A percentile compares a stretch with the other conserved stretches of the same genome.
phyloP scores from a whole-genome alignment of 768 basidiomycete genomes.

The Cystofilobasidium capitatum region DNA sequence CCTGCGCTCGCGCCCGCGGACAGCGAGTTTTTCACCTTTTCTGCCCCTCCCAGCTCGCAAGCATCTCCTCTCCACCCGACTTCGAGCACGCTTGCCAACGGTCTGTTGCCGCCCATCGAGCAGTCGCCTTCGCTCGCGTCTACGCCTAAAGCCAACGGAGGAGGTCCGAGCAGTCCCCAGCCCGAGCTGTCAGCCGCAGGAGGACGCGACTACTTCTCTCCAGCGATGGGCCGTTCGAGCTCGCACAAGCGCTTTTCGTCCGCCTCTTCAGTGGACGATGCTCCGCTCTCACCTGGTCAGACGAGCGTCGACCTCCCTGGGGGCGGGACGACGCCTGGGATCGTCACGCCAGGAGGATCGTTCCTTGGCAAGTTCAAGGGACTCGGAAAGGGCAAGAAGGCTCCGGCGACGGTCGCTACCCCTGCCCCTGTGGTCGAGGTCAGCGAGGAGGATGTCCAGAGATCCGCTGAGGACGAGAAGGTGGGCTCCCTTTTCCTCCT shows the following conservation, averaged over 20 bases:
- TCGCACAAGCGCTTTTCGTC: background rate
- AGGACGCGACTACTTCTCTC: slow-evolving; percentile 1
- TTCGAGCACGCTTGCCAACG: background rate
- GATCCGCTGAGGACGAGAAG: slow-evolving; percentile 6
- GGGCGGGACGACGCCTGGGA: background rate
- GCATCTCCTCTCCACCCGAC: background rate
- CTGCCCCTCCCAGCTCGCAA: no score
- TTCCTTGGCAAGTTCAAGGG: slow-evolving; percentile 72
- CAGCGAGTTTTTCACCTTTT: slow-evolving; percentile 19
- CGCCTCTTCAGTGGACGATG: background rate
- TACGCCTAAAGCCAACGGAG: background rate
- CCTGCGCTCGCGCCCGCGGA: slow-evolving; percentile 53
- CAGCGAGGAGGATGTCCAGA: slow-evolving; percentile 33
- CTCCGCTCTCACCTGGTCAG: background rate
- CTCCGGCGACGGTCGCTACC: slow-evolving; percentile 36
- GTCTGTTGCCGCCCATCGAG: background rate
- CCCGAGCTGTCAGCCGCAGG: background rate
- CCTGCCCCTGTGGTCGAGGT: slow-evolving; percentile 32
- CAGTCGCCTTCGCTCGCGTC: background rate
- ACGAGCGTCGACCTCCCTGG: background rate
- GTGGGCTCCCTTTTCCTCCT: background rate
- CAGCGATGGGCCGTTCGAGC: background rate
- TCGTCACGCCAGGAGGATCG: slow-evolving; percentile 42
- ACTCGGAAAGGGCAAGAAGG: slow-evolving; percentile 55
- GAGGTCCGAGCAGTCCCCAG: background rate